Evolutionary conservation across 2,329 filamentous ascomycete genomes (phyloP).

Genomic region (Massarina eburnea): DNA sequence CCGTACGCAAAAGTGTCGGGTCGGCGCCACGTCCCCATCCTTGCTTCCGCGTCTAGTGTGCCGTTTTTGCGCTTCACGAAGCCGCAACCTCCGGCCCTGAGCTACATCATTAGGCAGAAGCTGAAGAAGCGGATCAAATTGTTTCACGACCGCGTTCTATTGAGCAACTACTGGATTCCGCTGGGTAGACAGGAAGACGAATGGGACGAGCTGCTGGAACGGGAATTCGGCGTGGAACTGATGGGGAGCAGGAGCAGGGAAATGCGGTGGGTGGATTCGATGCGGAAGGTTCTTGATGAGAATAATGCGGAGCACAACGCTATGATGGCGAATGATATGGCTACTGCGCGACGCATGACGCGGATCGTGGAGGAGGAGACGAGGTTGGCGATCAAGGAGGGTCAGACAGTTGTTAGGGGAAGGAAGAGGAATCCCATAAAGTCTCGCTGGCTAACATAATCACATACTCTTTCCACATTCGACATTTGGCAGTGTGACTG

Average conservation of each 20-base stretch:
- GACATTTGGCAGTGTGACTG: slow-evolving; percentile 1
- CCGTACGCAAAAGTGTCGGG: slow-evolving; percentile 55
- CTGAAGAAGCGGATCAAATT: slow-evolving; percentile 48
- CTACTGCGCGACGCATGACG: slow-evolving; percentile 47
- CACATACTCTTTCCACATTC: slow-evolving; percentile 2
- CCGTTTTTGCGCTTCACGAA: slow-evolving; percentile 69
- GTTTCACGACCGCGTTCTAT: slow-evolving; percentile 40
- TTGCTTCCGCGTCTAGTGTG: slow-evolving; percentile 58
- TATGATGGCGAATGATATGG: slow-evolving; percentile 29
- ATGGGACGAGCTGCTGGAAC: slow-evolving; percentile 49
- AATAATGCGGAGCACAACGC: slow-evolving; percentile 20
- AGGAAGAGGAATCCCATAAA: slow-evolving; percentile 26
- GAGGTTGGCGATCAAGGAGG: slow-evolving; percentile 45
- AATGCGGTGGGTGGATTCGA: slow-evolving; percentile 34
- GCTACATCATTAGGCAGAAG: slow-evolving; percentile 59
- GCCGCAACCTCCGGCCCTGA: slow-evolving; percentile 63
- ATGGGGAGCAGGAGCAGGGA: slow-evolving; percentile 13
- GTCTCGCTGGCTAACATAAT: slow-evolving; percentile 11
- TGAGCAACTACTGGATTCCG: slow-evolving; percentile 47
- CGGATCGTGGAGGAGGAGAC: slow-evolving; percentile 53
- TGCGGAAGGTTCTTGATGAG: slow-evolving; percentile 18
- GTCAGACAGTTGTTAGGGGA: slow-evolving; percentile 30
- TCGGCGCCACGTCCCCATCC: slow-evolving; percentile 59
- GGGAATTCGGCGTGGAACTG: slow-evolving; percentile 22
- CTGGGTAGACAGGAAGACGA: slow-evolving; percentile 49